Evolutionary conservation across 805 yeast genomes (phyloP).

Genomic region (Yamadazyma akitaensis): DNA sequence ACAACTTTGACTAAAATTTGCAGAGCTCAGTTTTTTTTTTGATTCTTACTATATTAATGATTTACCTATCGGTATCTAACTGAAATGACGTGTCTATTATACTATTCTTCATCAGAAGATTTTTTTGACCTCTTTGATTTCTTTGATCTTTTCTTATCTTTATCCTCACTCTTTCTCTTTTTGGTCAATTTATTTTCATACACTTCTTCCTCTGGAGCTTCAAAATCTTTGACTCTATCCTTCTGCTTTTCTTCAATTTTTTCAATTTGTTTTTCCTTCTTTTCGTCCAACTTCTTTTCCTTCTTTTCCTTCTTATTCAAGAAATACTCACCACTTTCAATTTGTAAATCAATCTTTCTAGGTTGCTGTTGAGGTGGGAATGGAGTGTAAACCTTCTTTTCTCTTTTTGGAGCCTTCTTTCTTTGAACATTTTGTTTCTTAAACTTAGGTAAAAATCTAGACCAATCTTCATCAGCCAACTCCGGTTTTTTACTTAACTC

Average conservation of each 20-base stretch:
- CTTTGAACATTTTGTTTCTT: slow-evolving; percentile 95
- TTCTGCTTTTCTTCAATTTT: slow-evolving; percentile 59
- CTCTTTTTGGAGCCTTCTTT: slow-evolving; percentile 73
- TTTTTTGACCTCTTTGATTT: slow-evolving; percentile 24
- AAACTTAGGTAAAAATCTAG: slow-evolving; percentile 92
- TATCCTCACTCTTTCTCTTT: slow-evolving; percentile 26
- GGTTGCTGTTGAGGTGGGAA: slow-evolving; percentile 98
- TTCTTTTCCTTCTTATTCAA: slow-evolving; percentile 82
- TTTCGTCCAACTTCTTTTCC: slow-evolving; percentile 64
- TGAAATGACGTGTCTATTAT: neutral
- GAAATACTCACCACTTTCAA: slow-evolving; percentile 98
- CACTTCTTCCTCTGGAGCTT: slow-evolving; percentile 78
- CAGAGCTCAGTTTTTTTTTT: too few species aligned
- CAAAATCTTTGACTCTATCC: slow-evolving; percentile 74
- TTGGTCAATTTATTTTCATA: slow-evolving; percentile 42
- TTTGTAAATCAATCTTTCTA: slow-evolving; percentile 93
- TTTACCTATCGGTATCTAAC: neutral
- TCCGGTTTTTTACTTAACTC: slow-evolving; percentile 95
- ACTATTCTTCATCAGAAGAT: neutral
- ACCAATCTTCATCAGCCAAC: slow-evolving; percentile 94
- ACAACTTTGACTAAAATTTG: too few species aligned
- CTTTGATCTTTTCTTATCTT: slow-evolving; percentile 17
- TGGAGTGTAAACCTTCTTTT: slow-evolving; percentile 84
- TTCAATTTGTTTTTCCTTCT: slow-evolving; percentile 74
- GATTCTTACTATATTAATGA: neutral